Base-by-base conservation (phyloP, 768 basidiomycete species). In the Lentinula boryana region DNA sequence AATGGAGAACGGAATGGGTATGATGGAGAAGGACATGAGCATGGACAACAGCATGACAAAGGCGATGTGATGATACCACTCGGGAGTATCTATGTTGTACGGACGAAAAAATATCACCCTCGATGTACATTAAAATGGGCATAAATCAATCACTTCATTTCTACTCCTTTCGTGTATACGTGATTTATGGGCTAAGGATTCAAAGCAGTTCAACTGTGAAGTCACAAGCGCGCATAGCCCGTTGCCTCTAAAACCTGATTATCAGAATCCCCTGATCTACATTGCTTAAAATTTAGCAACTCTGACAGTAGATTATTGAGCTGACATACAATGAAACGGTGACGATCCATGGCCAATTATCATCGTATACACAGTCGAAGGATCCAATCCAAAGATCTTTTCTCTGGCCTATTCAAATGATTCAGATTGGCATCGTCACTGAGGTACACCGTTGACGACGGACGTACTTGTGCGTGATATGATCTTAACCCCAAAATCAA, bases 1-100 rank as follows among this genome's bases (percentile, higher is more conserved):
- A 6, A 54, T 59, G 58, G 58, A 60, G 18, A 38, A 38, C 12
- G 23, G 18, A 21, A 62, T 62, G 57, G 49, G 38, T 21, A 62
- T 55, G 62, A 48, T 48, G 46, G 46, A 48, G 21, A 48, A 48
- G 3, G 46, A 48, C n/a, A 48, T 43, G 41, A 43, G 41, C 16
- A 43, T 48, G 46, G 46, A 48, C 7, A 23, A 9, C 21, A 23
- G 12, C 9, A 48, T 48, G 46, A 38, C 33, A 35, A 43, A 59
- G 53, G 36, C 53, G 21, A 54, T 54, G 53, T 54, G 38, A 54
- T 4, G 10, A 16, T 43, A 18, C 9, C 21, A 21, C 21, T 48
- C 4, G 6, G 9, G 0, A 5, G 7, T 16, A 5, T 23, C 44
- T 7, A 18, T 18, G 44, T 46, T 48, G 46, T 48, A 48, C 21